Percentiles rank a stretch among this genome's conserved stretches.
Evolutionary conservation across 768 basidiomycete species (phyloP).

Genomic region (Podaxis rugospora): DNA sequence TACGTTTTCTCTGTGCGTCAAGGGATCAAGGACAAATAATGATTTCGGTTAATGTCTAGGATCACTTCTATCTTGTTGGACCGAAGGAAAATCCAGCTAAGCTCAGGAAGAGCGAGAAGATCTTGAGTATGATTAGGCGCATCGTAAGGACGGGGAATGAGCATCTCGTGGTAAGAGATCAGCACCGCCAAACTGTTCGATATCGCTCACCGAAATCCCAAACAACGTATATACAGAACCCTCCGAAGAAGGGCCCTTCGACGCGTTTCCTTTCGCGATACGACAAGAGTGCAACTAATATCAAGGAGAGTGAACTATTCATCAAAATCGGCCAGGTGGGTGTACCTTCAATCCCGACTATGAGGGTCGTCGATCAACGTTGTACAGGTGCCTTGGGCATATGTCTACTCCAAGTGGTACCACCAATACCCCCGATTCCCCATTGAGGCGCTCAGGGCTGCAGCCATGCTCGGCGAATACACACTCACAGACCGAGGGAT

Average conservation of each 20-base stretch:
- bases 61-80: constrained; percentile 48
- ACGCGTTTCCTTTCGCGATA: constrained; percentile 51
- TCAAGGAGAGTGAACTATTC: constrained; percentile 49
- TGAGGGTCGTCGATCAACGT: background rate
- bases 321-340: constrained; percentile 32
- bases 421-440: constrained; percentile 54
- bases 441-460: constrained; percentile 42
- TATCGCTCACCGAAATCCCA: background rate
- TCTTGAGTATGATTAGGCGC: constrained; percentile 42
- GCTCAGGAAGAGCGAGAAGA: constrained; percentile 26
- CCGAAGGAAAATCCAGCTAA: constrained; percentile 42
- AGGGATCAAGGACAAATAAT: background rate
- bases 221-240: constrained; percentile 18
- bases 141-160: constrained; percentile 39
- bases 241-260: constrained; percentile 20
- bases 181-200: background rate
- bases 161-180: constrained; percentile 30
- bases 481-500: constrained; percentile 48
- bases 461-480: constrained; percentile 44
- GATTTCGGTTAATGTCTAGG: constrained; percentile 22
- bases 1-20: constrained; percentile 18
- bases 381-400: constrained; percentile 49
- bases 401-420: constrained; percentile 50
- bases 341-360: no score
- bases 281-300: constrained; percentile 56